Conservation (phyloP, 2,329 filamentous ascomycete species). For the Ophiostoma australiae region DNA sequence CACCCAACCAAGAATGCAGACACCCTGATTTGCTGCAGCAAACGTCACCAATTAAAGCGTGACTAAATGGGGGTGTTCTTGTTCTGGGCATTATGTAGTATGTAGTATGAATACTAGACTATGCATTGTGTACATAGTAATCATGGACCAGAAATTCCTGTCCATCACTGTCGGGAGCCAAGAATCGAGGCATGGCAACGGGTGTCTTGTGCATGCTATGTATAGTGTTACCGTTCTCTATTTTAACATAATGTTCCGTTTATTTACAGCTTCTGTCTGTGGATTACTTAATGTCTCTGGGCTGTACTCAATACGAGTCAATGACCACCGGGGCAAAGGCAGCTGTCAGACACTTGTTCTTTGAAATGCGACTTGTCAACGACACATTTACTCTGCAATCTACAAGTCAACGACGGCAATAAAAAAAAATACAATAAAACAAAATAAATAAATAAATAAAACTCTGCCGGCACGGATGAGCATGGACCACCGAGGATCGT, state of each 20-base stretch:
- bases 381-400: too few relatives aligned
- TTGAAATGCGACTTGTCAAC: too few relatives aligned
- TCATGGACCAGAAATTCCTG: too few relatives aligned
- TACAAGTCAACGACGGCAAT: too few relatives aligned
- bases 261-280: background rate
- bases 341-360: background rate
- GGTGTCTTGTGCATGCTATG: too few relatives aligned
- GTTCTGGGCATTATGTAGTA: too few relatives aligned
- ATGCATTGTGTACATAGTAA: too few relatives aligned
- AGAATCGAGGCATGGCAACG: conserved; percentile 1
- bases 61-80: too few relatives aligned
- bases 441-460: background rate
- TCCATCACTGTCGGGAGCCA: conserved; percentile 9
- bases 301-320: background rate
- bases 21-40: conserved; percentile 10
- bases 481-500: background rate
- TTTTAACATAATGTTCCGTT: background rate
- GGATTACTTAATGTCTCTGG: background rate
- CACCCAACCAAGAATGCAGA: conserved; percentile 3
- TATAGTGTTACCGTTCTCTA: background rate
- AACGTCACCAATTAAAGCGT: background rate
- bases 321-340: background rate
- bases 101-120: too few relatives aligned
- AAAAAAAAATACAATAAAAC: too few relatives aligned
- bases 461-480: background rate